A percentile compares a stretch with the other conserved stretches of the same genome.
Evolutionary conservation across 345 rosid species (phyloP).

Genomic region (Pugionium dolabratum): DNA sequence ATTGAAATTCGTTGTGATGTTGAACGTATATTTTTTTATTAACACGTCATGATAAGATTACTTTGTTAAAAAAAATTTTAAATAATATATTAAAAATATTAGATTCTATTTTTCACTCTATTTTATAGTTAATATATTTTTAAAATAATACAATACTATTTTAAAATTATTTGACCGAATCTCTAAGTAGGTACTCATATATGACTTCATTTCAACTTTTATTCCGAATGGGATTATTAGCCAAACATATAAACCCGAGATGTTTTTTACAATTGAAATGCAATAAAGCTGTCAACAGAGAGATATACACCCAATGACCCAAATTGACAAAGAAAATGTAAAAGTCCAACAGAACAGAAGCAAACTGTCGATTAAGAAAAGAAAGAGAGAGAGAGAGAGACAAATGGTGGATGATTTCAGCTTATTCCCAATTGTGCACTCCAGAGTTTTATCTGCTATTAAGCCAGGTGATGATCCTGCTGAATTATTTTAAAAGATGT

Average conservation of each 20-base stretch:
- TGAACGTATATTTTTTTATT: no score
- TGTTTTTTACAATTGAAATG: conserved; percentile 39
- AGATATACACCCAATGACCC: conserved; percentile 37
- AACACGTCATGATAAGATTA: no score
- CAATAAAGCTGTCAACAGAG: conserved; percentile 22
- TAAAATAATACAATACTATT: no score
- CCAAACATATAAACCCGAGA: conserved; percentile 29
- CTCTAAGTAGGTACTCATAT: no score
- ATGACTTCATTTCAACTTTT: conserved; percentile 1
- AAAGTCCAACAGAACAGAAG: conserved; percentile 27
- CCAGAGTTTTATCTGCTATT: conserved; percentile 40
- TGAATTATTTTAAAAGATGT: conserved; percentile 50
- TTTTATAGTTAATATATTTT: no score
- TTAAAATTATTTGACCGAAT: no score
- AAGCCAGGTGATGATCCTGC: conserved; percentile 42
- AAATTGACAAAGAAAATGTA: not conserved
- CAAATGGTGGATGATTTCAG: conserved; percentile 36
- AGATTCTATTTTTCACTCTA: no score
- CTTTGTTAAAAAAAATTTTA: no score
- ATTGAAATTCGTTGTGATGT: no score
- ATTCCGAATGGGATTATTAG: conserved; percentile 30
- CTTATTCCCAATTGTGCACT: conserved; percentile 43
- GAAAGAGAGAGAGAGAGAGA: conserved; percentile 16
- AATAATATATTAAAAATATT: no score
- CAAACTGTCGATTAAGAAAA: conserved; percentile 3